These are phyloP conservation scores for Ceratobasidium sp. DNA, from an alignment of 1,284 basidiomycete genomes.

Conservation along the genomic window DNA sequence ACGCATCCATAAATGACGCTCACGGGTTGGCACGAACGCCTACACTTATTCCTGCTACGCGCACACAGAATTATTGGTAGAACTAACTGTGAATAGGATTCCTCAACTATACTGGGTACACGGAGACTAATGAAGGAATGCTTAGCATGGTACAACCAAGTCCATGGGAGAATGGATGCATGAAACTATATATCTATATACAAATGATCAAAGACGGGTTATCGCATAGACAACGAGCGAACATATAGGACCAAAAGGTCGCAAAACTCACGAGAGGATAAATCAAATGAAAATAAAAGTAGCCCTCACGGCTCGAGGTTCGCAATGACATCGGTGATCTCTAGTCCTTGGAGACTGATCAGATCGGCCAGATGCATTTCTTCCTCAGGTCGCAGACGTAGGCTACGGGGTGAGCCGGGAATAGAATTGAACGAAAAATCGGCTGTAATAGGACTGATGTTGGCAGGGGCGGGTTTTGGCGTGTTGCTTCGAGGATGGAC, in stretches of 20 bases:
- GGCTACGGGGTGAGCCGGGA: constrained; percentile 36
- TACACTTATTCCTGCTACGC: too few species aligned
- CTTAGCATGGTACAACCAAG: not conserved
- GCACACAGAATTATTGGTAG: too few species aligned
- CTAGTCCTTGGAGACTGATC: constrained; percentile 34
- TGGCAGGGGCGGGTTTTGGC: constrained; percentile 6
- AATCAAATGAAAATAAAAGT: not conserved
- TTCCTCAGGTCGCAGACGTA: constrained; percentile 40
- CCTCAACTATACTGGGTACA: too few species aligned
- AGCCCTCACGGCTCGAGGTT: not conserved
- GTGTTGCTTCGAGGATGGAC: constrained; percentile 26
- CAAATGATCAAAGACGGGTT: not conserved
- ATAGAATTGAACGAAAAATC: constrained; percentile 36
- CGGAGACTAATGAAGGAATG: too few species aligned
- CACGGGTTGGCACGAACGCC: too few species aligned
- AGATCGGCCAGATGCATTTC: constrained; percentile 42
- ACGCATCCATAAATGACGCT: too few species aligned
- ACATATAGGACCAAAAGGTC: too few species aligned
- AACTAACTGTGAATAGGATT: too few species aligned
- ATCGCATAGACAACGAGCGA: not conserved
- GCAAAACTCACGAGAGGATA: not conserved
- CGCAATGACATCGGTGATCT: constrained; percentile 18
- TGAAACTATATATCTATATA: not conserved
- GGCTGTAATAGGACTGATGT: constrained; percentile 29
- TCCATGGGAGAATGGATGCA: not conserved